Conservation (phyloP, 495 filamentous ascomycete species). For the Astrothelium macrocarpum region DNA sequence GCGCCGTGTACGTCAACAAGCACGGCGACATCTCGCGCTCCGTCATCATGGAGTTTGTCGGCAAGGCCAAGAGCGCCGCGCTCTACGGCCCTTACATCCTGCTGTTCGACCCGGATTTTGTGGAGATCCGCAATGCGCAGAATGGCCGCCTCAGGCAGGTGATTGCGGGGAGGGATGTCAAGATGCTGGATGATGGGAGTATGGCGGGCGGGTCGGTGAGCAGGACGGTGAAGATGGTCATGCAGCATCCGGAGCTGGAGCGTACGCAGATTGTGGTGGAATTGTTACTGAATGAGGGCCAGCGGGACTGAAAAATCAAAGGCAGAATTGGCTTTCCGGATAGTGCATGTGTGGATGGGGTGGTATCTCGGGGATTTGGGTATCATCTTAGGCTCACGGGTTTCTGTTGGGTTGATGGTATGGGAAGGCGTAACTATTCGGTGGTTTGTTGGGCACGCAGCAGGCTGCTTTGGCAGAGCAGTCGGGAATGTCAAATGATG, state of each 20-base stretch:
- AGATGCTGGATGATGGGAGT: slow-evolving; percentile 78
- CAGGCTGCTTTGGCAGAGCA: not conserved
- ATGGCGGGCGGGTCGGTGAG: slow-evolving; percentile 28
- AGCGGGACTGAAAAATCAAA: slow-evolving; percentile 51
- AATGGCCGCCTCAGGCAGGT: slow-evolving; percentile 91
- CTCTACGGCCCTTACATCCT: slow-evolving; percentile 48
- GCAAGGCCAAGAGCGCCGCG: slow-evolving; percentile 75
- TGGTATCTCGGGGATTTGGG: not conserved
- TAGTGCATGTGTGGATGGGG: too few relatives aligned
- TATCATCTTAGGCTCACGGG: not conserved
- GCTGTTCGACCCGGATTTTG: slow-evolving; percentile 73
- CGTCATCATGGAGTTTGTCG: slow-evolving; percentile 96
- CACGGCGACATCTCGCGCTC: slow-evolving; percentile 87
- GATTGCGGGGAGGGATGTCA: slow-evolving; percentile 79
- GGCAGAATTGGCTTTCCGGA: too few relatives aligned
- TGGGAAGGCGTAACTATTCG: not conserved
- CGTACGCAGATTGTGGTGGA: slow-evolving; percentile 81
- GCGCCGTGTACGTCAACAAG: slow-evolving; percentile 95
- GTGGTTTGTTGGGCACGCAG: not conserved
- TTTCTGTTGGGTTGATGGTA: not conserved
- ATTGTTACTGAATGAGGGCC: slow-evolving; percentile 88
- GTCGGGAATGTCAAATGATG: not conserved
- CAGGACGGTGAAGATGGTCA: slow-evolving; percentile 79
- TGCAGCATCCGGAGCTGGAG: slow-evolving; percentile 83
- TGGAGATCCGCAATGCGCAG: slow-evolving; percentile 93